Conservation (phyloP, 495 filamentous ascomycete genomes). For the Penicillium fimorum region DNA sequence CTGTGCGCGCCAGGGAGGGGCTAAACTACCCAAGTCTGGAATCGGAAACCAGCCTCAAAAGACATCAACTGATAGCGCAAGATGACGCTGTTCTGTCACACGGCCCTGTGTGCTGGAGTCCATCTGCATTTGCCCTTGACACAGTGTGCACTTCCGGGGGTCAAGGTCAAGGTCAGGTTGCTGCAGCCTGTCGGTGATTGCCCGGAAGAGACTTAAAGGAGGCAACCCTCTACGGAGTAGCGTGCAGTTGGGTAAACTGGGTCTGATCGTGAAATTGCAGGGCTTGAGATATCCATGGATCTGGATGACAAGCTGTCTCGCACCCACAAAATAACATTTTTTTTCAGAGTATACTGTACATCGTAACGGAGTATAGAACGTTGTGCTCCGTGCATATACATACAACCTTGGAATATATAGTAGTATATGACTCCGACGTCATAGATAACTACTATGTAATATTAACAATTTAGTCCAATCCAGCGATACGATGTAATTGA, state of each 20-base stretch:
- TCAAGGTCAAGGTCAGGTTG: not conserved
- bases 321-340: not conserved
- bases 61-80: constrained; percentile 12
- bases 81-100: constrained; percentile 10
- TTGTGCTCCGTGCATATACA: not conserved
- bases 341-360: not conserved
- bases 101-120: not conserved
- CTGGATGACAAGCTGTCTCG: constrained; percentile 1
- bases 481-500: not conserved
- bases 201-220: not conserved
- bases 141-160: not conserved
- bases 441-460: not conserved
- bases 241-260: not conserved
- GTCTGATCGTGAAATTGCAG: not conserved
- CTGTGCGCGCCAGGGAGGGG: constrained; percentile 10
- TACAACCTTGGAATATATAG: too few species aligned
- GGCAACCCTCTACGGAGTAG: constrained; percentile 2
- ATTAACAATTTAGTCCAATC: not conserved
- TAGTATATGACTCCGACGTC: not conserved
- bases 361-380: not conserved
- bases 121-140: constrained; percentile 3
- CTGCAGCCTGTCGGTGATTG: not conserved
- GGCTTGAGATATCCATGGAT: constrained; percentile 6
- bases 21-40: constrained; percentile 8
- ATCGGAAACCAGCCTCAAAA: constrained; percentile 11